Conservation (phyloP, 2,329 filamentous ascomycete species). For the Biscogniauxia mediterranea region DNA sequence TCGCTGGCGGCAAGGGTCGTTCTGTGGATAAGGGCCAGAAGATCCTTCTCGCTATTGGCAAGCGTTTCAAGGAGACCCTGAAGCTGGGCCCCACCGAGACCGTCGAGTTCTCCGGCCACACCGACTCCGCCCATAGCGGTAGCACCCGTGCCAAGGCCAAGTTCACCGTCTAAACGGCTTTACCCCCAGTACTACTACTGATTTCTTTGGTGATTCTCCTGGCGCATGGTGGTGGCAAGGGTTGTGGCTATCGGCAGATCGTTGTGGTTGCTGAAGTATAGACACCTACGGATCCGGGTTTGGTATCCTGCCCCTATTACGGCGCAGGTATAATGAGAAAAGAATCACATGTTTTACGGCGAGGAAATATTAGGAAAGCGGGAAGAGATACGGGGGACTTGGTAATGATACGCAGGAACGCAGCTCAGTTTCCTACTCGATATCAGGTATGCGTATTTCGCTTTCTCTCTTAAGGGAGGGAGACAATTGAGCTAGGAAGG, state of each 20-base stretch:
- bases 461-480: too few relatives aligned
- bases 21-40: constrained; percentile 80
- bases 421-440: too few relatives aligned
- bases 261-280: background rate
- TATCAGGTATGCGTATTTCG: too few relatives aligned
- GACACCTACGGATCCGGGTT: background rate
- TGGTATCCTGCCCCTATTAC: background rate
- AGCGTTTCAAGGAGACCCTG: constrained; percentile 88
- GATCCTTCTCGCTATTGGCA: constrained; percentile 79
- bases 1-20: constrained; percentile 74
- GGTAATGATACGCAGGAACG: too few relatives aligned
- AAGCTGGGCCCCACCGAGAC: constrained; percentile 72
- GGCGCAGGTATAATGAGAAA: background rate
- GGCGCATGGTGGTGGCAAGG: background rate
- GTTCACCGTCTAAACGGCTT: constrained; percentile 66
- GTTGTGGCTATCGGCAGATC: background rate
- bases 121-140: constrained; percentile 86
- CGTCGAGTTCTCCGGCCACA: constrained; percentile 96
- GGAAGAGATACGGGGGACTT: too few relatives aligned
- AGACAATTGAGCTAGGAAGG: too few relatives aligned
- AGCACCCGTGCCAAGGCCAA: constrained; percentile 97
- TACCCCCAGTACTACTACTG: background rate
- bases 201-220: background rate
- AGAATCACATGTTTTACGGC: background rate
- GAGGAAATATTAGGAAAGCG: too few relatives aligned